phyloP scores from a whole-genome alignment of 2,329 filamentous ascomycete genomes.

The Fusarium albidum region DNA sequence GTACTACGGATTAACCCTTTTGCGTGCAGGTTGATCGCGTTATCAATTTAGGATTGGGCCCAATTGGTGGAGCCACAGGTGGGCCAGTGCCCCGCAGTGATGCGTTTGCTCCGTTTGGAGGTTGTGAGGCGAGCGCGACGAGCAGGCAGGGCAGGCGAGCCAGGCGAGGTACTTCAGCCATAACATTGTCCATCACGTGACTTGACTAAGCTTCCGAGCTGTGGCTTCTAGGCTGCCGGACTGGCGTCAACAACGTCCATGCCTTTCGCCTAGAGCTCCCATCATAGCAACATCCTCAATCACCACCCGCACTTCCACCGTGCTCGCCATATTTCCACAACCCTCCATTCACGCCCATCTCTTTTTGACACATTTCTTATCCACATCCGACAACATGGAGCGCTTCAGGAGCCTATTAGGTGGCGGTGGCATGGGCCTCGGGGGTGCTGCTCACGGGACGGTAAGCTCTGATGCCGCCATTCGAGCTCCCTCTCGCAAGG shows the following conservation, averaged over 20 bases:
- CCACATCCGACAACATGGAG: conserved; percentile 71
- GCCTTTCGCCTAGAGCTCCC: conserved; percentile 37
- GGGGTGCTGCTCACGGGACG: conserved; percentile 53
- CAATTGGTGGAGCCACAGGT: conserved; percentile 11
- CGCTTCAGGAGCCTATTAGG: conserved; percentile 89
- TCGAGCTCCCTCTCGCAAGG: conserved; percentile 13
- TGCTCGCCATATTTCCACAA: conserved; percentile 1
- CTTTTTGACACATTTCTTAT: conserved; percentile 7
- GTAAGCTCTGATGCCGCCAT: conserved; percentile 42
- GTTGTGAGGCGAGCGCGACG: too few species aligned
- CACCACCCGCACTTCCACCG: conserved; percentile 23
- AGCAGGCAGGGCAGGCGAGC: too few species aligned
- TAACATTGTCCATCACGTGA: conserved; percentile 35
- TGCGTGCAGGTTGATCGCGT: conserved; percentile 31
- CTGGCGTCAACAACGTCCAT: conserved; percentile 48
- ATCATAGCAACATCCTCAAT: conserved; percentile 29
- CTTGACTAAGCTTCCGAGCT: conserved; percentile 40
- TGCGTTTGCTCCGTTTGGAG: too few species aligned
- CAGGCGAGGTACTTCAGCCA: conserved; percentile 21
- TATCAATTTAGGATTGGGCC: too few species aligned
- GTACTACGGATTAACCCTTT: conserved; percentile 43
- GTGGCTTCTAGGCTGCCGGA: conserved; percentile 45
- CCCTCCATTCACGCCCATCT: background rate
- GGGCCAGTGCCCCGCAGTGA: background rate
- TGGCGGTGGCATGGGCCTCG: conserved; percentile 74